Base-by-base conservation (phyloP, 176 grass and related monocot genomes). In the Oryza coarctata region DNA sequence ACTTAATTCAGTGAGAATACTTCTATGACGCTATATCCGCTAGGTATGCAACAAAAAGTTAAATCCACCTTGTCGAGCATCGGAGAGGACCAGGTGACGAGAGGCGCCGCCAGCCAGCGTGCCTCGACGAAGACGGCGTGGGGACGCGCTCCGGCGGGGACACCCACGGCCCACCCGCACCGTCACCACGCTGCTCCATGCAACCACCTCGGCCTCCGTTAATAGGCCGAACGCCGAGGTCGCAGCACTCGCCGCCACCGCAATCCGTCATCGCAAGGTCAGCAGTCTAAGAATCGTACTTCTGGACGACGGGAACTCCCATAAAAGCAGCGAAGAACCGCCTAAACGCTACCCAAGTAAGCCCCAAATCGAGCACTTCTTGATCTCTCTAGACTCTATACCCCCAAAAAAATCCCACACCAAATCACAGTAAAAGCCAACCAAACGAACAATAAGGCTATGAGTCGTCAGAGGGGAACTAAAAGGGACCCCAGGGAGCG, bases 271-370 rank as follows among this genome's bases (percentile, higher is more conserved):
- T 84, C 70, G 65, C 78, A 34, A 83, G 74, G n/a, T 78, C 45
- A 20, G 55, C 65, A 32, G 55, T 39, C 84, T 82, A 89, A 87
- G 81, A 89, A 81, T 88, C 85, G 78, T 80, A 81, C 78, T 85
- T 94, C 65, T 62, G 89, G 69, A 73, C 49, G 84, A 94, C 74
- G 63, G 75, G 70, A 73, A 91, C 87, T 94, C 89, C 92, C 92
- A 94, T 89, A 87, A 82, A 90, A 86, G 36, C 88, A 69, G 81
- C 81, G n/a, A 62, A 79, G 22, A 87, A 76, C 65, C 44, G 66
- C 89, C 83, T 64, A 74, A 40, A 32, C 35, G 45, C 60, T 81
- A 84, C 38, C 5, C 3, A 45, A 27, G 71, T 33, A 81, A 67
- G 45, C 55, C 55, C 62, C 67, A 77, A 86, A 90, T 61, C 75